Evolutionary conservation across 768 basidiomycete genomes (phyloP), one percentile per base, ranked within the genome.

Genomic region (Lepiota brunneoincarnata): DNA sequence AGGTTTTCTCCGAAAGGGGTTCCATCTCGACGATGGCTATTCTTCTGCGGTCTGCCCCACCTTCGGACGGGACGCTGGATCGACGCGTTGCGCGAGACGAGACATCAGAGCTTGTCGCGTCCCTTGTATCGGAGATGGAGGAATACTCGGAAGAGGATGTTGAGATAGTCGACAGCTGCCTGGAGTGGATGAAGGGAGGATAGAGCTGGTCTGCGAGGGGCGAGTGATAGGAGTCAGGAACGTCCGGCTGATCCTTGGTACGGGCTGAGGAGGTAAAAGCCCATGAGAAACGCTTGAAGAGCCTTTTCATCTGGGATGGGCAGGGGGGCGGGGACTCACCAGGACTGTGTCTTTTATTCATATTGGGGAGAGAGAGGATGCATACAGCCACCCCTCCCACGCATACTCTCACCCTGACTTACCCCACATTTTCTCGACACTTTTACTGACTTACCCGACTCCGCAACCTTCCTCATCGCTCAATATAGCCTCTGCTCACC

Each of bases 1-100:
- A 60, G 39, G 49, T 39, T 37, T 44, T 57, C 47, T 75, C 67
- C 47, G 58, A 57, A 37, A 69, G 60, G 36, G 72, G 51, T 67
- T 81, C 79, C 75, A 83, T 74, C 67, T 87, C 76, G 36, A 89
- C 80, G 57, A 89, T 82, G 40, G 84, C 84, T 46, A 87, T 71
- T 54, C 85, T 75, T 46, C 87, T 76, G 61, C 86, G 79, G 69
- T 87, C 86, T 49, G 77, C 71, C 59, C 80, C 77, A 55, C 82
- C 83, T 63, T 81, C 77, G 0, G 86, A 80, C 17, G 79, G 82
- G 15, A 74, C 67, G 59, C 77, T 81, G 24, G 79, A 72, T 55
- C 84, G 75, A 55, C 71, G 69, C 56, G 69, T 69, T 17, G 59
- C 61, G 37, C 63, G 61, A 21, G 68, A 58, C 24, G 69, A 64